Evolutionary conservation across 208 protist genomes (phyloP).

Genomic region (Strigomonas oncopelti): DNA sequence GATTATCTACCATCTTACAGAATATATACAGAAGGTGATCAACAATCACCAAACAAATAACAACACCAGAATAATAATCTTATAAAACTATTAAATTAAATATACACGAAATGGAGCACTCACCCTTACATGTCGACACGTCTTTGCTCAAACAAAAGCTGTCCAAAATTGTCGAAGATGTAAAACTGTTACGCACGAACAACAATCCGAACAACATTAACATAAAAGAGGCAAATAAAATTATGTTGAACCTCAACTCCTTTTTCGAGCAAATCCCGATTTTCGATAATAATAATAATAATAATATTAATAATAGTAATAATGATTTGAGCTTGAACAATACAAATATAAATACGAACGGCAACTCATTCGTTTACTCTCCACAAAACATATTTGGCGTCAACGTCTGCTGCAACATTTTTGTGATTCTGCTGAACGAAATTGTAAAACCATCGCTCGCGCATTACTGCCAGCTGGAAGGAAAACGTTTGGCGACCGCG

Average conservation of each 20-base stretch:
- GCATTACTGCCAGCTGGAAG: constrained; percentile 32
- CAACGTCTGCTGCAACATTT: constrained; percentile 70
- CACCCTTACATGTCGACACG: not conserved
- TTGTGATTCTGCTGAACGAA: constrained; percentile 57
- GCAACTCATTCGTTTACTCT: too few species aligned
- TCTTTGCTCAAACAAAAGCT: not conserved
- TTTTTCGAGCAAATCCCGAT: not conserved
- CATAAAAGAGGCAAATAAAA: constrained; percentile 25
- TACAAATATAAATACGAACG: too few species aligned
- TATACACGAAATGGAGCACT: not conserved
- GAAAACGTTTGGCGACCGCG: constrained; percentile 16
- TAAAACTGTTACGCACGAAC: too few species aligned
- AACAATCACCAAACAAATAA: too few species aligned
- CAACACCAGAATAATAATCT: too few species aligned
- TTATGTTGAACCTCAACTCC: constrained; percentile 18
- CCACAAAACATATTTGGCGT: constrained; percentile 61
- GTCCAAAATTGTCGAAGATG: too few species aligned
- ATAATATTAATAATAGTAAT: not conserved
- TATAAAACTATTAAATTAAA: too few species aligned
- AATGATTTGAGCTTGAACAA: too few species aligned
- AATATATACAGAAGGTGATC: not conserved
- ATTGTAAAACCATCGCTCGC: constrained; percentile 57
- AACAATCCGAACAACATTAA: constrained; percentile 9
- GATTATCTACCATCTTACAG: not conserved
- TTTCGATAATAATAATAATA: not conserved